A percentile compares a stretch with the other conserved stretches of the same genome.
These are phyloP conservation scores for Tricharina praecox DNA, from an alignment of 495 filamentous ascomycete species.

Conservation along the genomic window DNA sequence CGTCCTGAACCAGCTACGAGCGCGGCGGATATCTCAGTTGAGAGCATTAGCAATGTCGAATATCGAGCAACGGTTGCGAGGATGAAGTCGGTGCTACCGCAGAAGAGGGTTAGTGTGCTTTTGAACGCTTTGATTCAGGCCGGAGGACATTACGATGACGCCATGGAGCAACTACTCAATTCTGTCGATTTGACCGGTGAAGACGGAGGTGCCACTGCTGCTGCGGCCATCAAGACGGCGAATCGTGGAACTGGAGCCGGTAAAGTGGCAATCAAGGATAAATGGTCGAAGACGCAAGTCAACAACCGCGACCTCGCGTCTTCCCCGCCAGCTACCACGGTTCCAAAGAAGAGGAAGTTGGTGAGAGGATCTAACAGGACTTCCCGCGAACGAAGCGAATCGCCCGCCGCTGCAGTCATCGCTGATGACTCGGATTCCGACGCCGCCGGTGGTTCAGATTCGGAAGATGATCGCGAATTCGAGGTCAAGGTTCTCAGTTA, in stretches of 20 bases:
- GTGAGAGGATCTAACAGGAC: constrained; percentile 16
- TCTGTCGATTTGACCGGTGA: constrained; percentile 26
- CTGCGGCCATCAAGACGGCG: constrained; percentile 22
- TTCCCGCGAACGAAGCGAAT: constrained; percentile 23
- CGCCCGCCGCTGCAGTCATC: constrained; percentile 19
- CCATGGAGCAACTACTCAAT: constrained; percentile 34
- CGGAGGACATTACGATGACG: constrained; percentile 43
- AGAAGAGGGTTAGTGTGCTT: constrained; percentile 34
- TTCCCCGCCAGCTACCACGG: constrained; percentile 17
- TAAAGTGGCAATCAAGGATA: constrained; percentile 25
- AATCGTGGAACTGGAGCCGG: constrained; percentile 23
- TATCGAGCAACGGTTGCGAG: constrained; percentile 38
- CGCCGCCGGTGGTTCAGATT: constrained; percentile 29
- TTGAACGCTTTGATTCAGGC: constrained; percentile 36
- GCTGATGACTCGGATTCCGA: constrained; percentile 45
- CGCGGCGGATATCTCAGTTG: constrained; percentile 32
- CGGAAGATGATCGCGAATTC: constrained; percentile 29
- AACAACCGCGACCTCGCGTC: constrained; percentile 26
- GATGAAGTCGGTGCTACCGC: constrained; percentile 38
- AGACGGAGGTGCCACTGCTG: neutral
- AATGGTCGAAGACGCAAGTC: constrained; percentile 32
- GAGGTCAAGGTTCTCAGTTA: constrained; percentile 52
- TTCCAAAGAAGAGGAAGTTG: constrained; percentile 22
- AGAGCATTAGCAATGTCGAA: constrained; percentile 40
- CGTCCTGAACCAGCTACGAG: constrained; percentile 41